These are phyloP conservation scores for Trichoderma cornu-damae DNA, from an alignment of 2,329 filamentous ascomycete genomes.

Conservation along the genomic window DNA sequence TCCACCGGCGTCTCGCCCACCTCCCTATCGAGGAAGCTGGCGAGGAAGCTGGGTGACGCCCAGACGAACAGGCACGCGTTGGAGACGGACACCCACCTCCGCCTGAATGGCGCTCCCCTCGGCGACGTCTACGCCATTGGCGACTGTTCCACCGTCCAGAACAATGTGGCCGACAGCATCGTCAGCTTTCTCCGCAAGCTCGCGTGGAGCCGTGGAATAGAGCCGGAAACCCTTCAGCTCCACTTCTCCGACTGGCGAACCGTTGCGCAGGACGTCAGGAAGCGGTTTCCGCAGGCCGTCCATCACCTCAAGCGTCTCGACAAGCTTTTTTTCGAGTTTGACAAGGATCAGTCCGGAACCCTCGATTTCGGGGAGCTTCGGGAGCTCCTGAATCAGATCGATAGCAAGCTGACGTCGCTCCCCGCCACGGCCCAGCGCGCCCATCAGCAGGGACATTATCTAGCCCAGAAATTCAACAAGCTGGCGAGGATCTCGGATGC, in stretches of 20 bases:
- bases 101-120: constrained; percentile 79
- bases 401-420: constrained; percentile 87
- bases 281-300: constrained; percentile 84
- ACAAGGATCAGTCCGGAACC: constrained; percentile 87
- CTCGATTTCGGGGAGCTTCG: constrained; percentile 89
- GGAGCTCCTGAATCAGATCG: constrained; percentile 85
- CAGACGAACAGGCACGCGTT: constrained; percentile 89
- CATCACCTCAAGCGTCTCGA: constrained; percentile 85
- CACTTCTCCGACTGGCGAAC: constrained; percentile 83
- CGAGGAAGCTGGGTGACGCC: constrained; percentile 65
- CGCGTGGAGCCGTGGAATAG: constrained; percentile 85
- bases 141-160: constrained; percentile 94
- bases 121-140: constrained; percentile 96
- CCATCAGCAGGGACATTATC: constrained; percentile 90
- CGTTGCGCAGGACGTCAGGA: constrained; percentile 77
- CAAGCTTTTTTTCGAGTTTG: constrained; percentile 84
- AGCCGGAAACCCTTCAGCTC: constrained; percentile 82
- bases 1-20: constrained; percentile 92
- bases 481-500: constrained; percentile 73
- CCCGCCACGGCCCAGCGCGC: constrained; percentile 94
- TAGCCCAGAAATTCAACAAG: constrained; percentile 91
- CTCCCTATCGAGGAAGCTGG: constrained; percentile 69
- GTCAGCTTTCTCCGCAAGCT: constrained; percentile 82
- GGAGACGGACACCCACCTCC: constrained; percentile 90
- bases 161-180: constrained; percentile 90